Evolutionary conservation across 176 grass and related monocot genomes (phyloP).

Genomic region (Hordeum marinum): DNA sequence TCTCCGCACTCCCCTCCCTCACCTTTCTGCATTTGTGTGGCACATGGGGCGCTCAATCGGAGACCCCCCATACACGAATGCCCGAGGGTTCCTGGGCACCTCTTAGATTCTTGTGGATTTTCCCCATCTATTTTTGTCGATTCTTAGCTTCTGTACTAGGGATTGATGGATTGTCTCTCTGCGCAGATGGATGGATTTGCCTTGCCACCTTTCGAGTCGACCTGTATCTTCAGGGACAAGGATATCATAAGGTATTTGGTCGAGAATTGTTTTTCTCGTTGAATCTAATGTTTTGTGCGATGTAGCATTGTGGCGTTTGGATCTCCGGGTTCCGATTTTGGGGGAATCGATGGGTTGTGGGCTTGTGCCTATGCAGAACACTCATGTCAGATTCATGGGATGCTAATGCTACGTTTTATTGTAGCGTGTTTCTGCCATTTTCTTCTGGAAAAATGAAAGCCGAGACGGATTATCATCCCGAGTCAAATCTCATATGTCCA

Average conservation of each 20-base stretch:
- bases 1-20: background rate
- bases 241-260: conserved; percentile 68
- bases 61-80: background rate
- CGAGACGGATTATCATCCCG: background rate
- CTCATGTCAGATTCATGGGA: background rate
- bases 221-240: conserved; percentile 75
- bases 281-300: background rate
- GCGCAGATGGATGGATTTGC: conserved; percentile 80
- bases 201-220: conserved; percentile 63
- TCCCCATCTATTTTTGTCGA: background rate
- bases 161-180: conserved; percentile 13
- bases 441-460: background rate
- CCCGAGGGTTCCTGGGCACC: background rate
- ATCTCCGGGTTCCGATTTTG: conserved; percentile 17
- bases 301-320: background rate
- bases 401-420: background rate
- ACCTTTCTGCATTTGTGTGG: background rate
- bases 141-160: background rate
- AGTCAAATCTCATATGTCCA: background rate
- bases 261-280: background rate
- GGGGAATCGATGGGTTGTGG: background rate
- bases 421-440: background rate
- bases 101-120: background rate
- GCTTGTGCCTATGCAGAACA: background rate
- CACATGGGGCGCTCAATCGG: background rate